Conservation (phyloP, 371 early-diverging fungal species). For the Rhizopus microsporus region DNA sequence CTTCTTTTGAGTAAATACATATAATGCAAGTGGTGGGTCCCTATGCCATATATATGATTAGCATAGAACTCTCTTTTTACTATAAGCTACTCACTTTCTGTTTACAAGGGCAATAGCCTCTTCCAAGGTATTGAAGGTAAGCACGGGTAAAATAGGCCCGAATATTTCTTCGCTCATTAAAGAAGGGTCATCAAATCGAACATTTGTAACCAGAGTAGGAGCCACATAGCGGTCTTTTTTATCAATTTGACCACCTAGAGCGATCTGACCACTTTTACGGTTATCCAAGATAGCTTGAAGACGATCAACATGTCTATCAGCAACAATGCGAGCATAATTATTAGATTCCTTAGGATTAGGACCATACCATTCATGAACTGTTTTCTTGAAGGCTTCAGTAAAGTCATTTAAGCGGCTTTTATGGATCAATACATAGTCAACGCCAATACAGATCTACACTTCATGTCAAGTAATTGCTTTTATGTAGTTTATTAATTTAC, state of each 20-base stretch:
- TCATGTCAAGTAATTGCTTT: not conserved
- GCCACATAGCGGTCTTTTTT: conserved; percentile 27
- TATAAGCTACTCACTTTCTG: conserved; percentile 23
- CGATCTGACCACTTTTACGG: conserved; percentile 53
- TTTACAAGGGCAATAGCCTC: conserved; percentile 75
- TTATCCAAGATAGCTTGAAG: conserved; percentile 57
- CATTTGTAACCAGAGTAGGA: conserved; percentile 28
- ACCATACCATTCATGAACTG: conserved; percentile 56
- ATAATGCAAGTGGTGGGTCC: conserved; percentile 75
- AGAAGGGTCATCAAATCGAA: conserved; percentile 21
- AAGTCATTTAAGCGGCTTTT: conserved; percentile 49
- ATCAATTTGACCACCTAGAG: conserved; percentile 46
- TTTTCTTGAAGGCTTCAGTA: conserved; percentile 50
- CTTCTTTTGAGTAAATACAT: conserved; percentile 56
- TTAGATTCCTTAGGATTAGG: conserved; percentile 50
- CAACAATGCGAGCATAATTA: conserved; percentile 74
- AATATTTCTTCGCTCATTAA: conserved; percentile 65
- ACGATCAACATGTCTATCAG: conserved; percentile 72
- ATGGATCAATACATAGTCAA: conserved; percentile 82
- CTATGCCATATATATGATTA: conserved; percentile 10
- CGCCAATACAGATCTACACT: conserved; percentile 81
- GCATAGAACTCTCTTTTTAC: not conserved
- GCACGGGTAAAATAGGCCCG: conserved; percentile 87
- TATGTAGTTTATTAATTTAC: conserved; percentile 24
- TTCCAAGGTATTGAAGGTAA: conserved; percentile 68